Base-by-base conservation (phyloP, 768 basidiomycete species). In the Nidularia pulvinata region DNA sequence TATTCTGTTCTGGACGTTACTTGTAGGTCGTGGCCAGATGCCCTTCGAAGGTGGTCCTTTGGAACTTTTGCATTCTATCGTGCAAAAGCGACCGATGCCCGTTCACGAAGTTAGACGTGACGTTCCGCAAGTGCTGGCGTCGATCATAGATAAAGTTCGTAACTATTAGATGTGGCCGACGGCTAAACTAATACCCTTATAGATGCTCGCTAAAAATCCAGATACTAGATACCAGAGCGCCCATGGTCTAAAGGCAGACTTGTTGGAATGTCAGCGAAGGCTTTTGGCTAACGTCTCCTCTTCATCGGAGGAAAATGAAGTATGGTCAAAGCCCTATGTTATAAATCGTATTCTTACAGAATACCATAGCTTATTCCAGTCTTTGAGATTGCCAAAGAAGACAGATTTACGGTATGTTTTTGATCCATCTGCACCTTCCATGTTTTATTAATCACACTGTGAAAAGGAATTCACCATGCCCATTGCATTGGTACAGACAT, bases 21-120 rank as follows among this genome's bases (percentile, higher is more conserved):
- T 89, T n/a, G 86, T 88, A 13, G 87, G 88, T 22, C 75, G 83
- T 36, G 87, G 82, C 0, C 80, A 80, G 59, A 81, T 83, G 77
- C 82, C 81, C 0, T 84, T 84, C 51, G 83, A 85, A 62, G 84
- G 84, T 33, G 76, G 74, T 3, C 76, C 81, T 1, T 65, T 86
- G 57, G 88, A 91, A 61, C 70, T 91, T 22, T 61, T 89, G 52
- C 84, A 88, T 60, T 78, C 86, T 2, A 86, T 89, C 51, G 85
- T 88, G 22, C 86, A 88, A 62, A 87, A 85, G 59, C 69, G 85
- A 11, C 85, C 88, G 0, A 87, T 87, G 82, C 84, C 85, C 7
- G 87, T 89, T 10, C 86, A 89, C 57, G 88, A 89, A 61, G 83
- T 89, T 16, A 75, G 89, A 43, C 74, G 86, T 46, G 89, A 91